phyloP scores from a whole-genome alignment of 2,329 filamentous ascomycete genomes.

The Phoma sp. region DNA sequence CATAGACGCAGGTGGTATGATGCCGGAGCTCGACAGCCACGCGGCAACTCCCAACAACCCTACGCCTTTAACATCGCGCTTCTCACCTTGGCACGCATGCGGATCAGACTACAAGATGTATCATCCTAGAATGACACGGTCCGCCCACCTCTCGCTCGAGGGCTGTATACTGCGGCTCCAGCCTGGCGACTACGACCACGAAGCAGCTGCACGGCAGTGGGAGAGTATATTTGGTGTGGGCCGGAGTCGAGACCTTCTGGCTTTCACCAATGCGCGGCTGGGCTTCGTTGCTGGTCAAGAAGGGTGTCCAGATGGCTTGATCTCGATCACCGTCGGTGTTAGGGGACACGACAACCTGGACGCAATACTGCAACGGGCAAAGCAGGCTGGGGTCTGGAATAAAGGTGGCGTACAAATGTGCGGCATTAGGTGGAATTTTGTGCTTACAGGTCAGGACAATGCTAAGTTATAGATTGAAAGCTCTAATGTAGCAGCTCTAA shows the following conservation, averaged over 20 bases:
- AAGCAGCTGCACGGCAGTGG: slow-evolving; percentile 50
- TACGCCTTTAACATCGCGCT: slow-evolving; percentile 46
- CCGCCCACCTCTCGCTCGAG: slow-evolving; percentile 45
- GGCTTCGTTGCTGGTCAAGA: slow-evolving; percentile 45
- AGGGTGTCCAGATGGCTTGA: slow-evolving; percentile 45
- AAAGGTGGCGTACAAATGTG: slow-evolving; percentile 48
- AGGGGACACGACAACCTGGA: slow-evolving; percentile 41
- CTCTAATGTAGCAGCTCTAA: too few relatives aligned
- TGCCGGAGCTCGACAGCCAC: slow-evolving; percentile 54
- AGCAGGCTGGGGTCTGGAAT: slow-evolving; percentile 36
- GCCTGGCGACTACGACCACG: slow-evolving; percentile 45
- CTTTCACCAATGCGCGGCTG: slow-evolving; percentile 43
- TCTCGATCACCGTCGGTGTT: slow-evolving; percentile 49
- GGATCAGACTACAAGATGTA: slow-evolving; percentile 47
- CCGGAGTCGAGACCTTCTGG: slow-evolving; percentile 51
- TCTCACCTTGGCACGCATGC: slow-evolving; percentile 55
- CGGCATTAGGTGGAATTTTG: slow-evolving; percentile 48
- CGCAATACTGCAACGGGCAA: slow-evolving; percentile 42
- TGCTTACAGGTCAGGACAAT: slow-evolving; percentile 26
- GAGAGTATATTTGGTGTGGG: slow-evolving; percentile 49
- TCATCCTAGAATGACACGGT: slow-evolving; percentile 45
- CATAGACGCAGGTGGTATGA: slow-evolving; percentile 46
- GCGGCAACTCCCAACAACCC: slow-evolving; percentile 40
- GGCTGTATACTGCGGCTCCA: slow-evolving; percentile 47
- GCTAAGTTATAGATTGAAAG: slow-evolving; percentile 26